Conservation (phyloP, 257 asterid genomes). For the Anisodus tanguticus region DNA sequence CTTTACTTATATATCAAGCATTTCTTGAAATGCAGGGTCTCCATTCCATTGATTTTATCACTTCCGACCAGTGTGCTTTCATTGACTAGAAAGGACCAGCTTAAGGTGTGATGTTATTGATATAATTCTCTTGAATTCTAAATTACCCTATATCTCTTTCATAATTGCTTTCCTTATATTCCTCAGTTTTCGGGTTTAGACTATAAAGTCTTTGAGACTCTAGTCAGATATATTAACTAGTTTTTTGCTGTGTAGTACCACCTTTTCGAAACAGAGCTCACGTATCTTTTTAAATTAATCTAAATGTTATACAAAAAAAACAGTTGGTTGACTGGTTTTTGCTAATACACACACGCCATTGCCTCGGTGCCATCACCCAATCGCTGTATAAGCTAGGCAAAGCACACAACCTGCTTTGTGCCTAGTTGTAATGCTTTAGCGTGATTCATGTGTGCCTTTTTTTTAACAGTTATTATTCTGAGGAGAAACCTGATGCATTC, state of each 20-base stretch:
- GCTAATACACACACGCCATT: not conserved
- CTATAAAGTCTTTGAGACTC: constrained; percentile 2
- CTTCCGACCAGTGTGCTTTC: constrained; percentile 85
- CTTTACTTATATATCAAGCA: constrained; percentile 30
- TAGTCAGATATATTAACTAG: not conserved
- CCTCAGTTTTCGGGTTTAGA: not conserved
- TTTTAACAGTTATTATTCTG: not conserved
- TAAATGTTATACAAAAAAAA: not conserved
- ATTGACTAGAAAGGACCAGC: constrained; percentile 70
- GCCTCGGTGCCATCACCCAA: not conserved
- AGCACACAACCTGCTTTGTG: not conserved
- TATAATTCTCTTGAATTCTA: constrained; percentile 30
- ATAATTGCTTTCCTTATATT: not conserved
- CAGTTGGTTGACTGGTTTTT: constrained; percentile 1
- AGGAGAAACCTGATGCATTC: constrained; percentile 8
- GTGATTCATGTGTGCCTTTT: constrained; percentile 10
- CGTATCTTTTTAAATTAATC: not conserved
- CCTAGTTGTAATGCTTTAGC: not conserved
- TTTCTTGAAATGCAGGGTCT: constrained; percentile 60
- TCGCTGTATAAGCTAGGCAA: constrained; percentile 4
- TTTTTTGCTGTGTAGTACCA: not conserved
- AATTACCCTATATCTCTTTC: not conserved
- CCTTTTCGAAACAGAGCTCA: not conserved
- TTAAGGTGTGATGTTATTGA: constrained; percentile 63
- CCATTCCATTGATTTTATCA: constrained; percentile 81